A percentile compares a stretch with the other conserved stretches of the same genome.
Evolutionary conservation across 495 filamentous ascomycete species (phyloP).

Genomic region (Penicillium alfredii): DNA sequence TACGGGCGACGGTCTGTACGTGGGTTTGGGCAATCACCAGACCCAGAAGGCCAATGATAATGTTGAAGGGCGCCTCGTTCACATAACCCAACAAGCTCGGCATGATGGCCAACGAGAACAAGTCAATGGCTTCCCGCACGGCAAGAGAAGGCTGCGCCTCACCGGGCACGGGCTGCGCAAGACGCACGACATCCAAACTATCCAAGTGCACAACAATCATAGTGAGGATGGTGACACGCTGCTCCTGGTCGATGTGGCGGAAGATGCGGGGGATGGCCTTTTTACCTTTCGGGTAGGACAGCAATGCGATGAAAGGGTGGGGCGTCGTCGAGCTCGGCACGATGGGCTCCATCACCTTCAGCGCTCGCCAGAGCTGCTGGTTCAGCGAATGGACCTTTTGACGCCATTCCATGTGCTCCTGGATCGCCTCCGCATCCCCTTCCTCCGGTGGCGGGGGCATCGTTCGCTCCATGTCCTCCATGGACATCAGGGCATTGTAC

Average conservation of each 20-base stretch:
- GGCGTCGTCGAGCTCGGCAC: slow-evolving; percentile 60
- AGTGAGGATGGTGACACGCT: slow-evolving; percentile 88
- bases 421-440: slow-evolving; percentile 56
- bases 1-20: slow-evolving; percentile 69
- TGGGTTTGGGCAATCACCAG: slow-evolving; percentile 78
- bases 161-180: slow-evolving; percentile 61
- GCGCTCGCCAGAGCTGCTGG: slow-evolving; percentile 68
- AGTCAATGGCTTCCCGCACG: slow-evolving; percentile 83
- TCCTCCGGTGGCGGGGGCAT: slow-evolving; percentile 64
- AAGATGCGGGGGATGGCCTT: slow-evolving; percentile 92
- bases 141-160: slow-evolving; percentile 63
- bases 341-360: slow-evolving; percentile 90
- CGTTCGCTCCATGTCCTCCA: slow-evolving; percentile 93
- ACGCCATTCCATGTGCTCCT: slow-evolving; percentile 66
- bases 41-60: slow-evolving; percentile 82
- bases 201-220: slow-evolving; percentile 96
- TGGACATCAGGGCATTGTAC: slow-evolving; percentile 79
- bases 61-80: slow-evolving; percentile 82
- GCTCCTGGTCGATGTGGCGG: slow-evolving; percentile 84
- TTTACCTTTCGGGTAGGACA: slow-evolving; percentile 93
- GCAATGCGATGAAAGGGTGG: slow-evolving; percentile 94
- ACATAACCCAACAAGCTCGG: slow-evolving; percentile 81
- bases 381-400: slow-evolving; percentile 66
- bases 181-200: slow-evolving; percentile 78
- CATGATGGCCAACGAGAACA: slow-evolving; percentile 84